A percentile compares a stretch with the other conserved stretches of the same genome.
Conservation (phyloP, 2,329 filamentous ascomycete genomes). For the Orbilia brochopaga region DNA sequence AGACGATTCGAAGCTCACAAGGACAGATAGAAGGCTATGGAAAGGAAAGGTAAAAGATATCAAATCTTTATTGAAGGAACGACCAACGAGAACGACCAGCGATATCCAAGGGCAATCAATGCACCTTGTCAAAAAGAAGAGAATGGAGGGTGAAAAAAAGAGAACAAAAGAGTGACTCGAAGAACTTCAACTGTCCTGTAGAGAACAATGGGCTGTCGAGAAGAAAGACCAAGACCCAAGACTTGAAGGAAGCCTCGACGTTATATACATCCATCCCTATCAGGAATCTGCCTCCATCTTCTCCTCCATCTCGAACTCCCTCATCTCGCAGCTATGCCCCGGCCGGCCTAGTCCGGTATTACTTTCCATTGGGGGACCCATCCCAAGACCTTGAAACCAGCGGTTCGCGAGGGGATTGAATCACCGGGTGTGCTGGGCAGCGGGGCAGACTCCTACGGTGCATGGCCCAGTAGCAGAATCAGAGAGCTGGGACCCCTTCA, state of each 20-base stretch:
- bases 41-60: conserved; percentile 48
- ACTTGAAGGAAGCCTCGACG: conserved; percentile 8
- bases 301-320: not conserved
- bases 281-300: conserved; percentile 12
- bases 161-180: conserved; percentile 45
- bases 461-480: conserved; percentile 27
- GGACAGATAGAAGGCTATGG: conserved; percentile 41
- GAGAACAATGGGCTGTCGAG: conserved; percentile 15
- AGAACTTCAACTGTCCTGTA: conserved; percentile 35
- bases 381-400: conserved; percentile 40
- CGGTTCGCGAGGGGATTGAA: conserved; percentile 42
- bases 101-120: conserved; percentile 55
- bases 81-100: conserved; percentile 49
- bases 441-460: conserved; percentile 16
- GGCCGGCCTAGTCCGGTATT: conserved; percentile 10
- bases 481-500: conserved; percentile 11
- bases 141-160: conserved; percentile 39
- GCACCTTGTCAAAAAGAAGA: conserved; percentile 54
- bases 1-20: conserved; percentile 25
- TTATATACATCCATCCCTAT: conserved; percentile 27
- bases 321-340: no score
- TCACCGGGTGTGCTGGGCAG: conserved; percentile 16
- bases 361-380: conserved; percentile 12
- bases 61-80: conserved; percentile 31
- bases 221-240: conserved; percentile 22